Evolutionary conservation across 192 early-diverging fungal genomes (phyloP).

Genomic region (Coemansia sp.): DNA sequence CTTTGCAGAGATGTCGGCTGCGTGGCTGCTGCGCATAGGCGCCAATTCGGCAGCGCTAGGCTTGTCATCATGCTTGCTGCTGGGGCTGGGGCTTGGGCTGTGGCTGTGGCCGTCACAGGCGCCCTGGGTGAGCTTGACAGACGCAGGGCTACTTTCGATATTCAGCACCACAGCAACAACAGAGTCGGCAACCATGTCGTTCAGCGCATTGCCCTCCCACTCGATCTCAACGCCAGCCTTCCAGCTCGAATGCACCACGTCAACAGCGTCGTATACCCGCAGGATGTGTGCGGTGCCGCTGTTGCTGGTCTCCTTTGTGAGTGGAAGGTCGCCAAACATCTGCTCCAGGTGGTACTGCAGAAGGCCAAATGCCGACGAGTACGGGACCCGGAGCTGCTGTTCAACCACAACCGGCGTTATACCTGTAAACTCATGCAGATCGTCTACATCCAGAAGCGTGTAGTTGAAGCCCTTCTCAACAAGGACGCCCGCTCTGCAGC

Average conservation of each 20-base stretch:
- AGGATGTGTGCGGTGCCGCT: conserved; percentile 27
- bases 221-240: conserved; percentile 67
- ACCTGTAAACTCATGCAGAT: conserved; percentile 83
- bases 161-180: conserved; percentile 83
- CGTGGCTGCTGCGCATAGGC: conserved; percentile 16
- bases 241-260: conserved; percentile 67
- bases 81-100: background rate
- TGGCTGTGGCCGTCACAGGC: conserved; percentile 26
- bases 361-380: conserved; percentile 74
- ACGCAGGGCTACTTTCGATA: conserved; percentile 85
- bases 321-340: conserved; percentile 81
- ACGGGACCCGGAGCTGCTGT: conserved; percentile 78
- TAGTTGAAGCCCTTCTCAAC: conserved; percentile 91
- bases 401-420: conserved; percentile 74
- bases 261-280: conserved; percentile 75
- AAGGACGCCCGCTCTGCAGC: conserved; percentile 74
- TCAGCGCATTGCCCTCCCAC: conserved; percentile 89
- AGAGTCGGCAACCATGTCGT: conserved; percentile 97
- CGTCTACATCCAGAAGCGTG: conserved; percentile 76
- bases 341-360: conserved; percentile 89
- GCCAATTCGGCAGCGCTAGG: background rate
- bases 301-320: conserved; percentile 29
- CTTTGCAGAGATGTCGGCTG: conserved; percentile 23
- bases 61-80: background rate
- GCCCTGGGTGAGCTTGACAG: conserved; percentile 70